phyloP scores from a whole-genome alignment of 1,284 basidiomycete species.

The Phylloporus sp. region DNA sequence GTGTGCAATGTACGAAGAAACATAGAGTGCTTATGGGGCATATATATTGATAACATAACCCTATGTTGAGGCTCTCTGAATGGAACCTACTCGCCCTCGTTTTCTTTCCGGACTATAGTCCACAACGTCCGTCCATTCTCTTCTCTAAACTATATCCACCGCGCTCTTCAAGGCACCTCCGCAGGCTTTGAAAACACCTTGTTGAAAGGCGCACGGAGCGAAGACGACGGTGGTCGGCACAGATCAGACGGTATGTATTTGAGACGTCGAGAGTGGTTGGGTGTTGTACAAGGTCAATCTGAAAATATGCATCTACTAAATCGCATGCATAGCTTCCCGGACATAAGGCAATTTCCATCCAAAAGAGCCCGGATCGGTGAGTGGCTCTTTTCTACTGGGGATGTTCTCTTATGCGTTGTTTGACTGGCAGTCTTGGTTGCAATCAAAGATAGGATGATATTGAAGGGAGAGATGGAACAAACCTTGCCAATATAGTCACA shows the following conservation, averaged over 20 bases:
- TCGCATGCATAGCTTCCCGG: conserved; percentile 74
- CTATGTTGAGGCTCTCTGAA: conserved; percentile 87
- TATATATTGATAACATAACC: conserved; percentile 87
- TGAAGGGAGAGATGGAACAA: conserved; percentile 86
- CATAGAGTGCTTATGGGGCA: conserved; percentile 58
- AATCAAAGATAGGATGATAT: conserved; percentile 89
- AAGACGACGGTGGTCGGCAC: conserved; percentile 76
- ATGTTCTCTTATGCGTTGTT: conserved; percentile 9
- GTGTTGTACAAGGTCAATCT: conserved; percentile 80
- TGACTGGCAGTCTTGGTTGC: conserved; percentile 73
- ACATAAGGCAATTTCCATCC: conserved; percentile 93
- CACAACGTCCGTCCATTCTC: conserved; percentile 94
- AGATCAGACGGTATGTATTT: conserved; percentile 88
- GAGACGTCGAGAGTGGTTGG: conserved; percentile 89
- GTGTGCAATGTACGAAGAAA: too few relatives aligned
- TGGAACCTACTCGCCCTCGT: conserved; percentile 85
- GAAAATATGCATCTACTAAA: not conserved
- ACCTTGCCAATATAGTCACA: conserved; percentile 32
- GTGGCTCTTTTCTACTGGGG: conserved; percentile 35
- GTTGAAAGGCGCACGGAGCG: conserved; percentile 79
- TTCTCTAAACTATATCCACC: conserved; percentile 80
- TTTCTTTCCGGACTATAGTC: conserved; percentile 72
- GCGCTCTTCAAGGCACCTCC: conserved; percentile 83
- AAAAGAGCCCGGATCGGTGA: conserved; percentile 89
- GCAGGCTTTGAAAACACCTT: conserved; percentile 88